Percentiles rank a stretch among this genome's conserved stretches.
These are phyloP conservation scores for Bocquillonia castaneifolia DNA, from an alignment of 441 rosid species.

Conservation along the genomic window DNA sequence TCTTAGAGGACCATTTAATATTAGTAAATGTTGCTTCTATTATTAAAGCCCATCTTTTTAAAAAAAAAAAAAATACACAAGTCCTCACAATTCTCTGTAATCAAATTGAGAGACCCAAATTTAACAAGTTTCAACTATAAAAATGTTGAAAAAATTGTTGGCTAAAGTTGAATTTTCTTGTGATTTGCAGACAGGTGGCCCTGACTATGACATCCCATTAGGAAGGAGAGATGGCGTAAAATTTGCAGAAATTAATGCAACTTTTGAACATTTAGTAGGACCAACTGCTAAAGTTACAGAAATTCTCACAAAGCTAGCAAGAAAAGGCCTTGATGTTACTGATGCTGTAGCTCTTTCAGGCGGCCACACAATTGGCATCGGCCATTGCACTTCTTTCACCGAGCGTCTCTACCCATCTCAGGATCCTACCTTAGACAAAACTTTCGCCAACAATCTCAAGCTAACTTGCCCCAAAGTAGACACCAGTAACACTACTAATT, in stretches of 20 bases:
- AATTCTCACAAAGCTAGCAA: constrained; percentile 39
- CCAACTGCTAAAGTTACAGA: constrained; percentile 36
- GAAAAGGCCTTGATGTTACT: constrained; percentile 47
- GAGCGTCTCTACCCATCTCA: constrained; percentile 63
- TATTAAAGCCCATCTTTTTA: no score
- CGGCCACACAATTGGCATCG: constrained; percentile 66
- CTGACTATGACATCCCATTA: constrained; percentile 59
- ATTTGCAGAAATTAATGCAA: constrained; percentile 42
- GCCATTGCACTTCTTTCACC: constrained; percentile 57
- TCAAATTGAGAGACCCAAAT: no score
- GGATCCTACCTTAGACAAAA: constrained; percentile 61
- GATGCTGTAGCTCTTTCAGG: constrained; percentile 65
- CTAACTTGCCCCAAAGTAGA: constrained; percentile 42
- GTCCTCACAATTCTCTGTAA: no score
- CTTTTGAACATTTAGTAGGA: constrained; percentile 53
- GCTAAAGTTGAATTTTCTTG: not conserved
- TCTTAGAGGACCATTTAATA: no score
- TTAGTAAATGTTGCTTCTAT: no score
- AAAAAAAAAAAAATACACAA: no score
- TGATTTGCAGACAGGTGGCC: constrained; percentile 68
- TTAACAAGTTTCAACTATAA: no score
- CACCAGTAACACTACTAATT: constrained; percentile 39
- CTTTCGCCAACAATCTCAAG: constrained; percentile 56
- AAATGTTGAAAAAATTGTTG: not conserved
- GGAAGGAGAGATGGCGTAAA: constrained; percentile 66